Conservation (phyloP, 768 basidiomycete species). For the Leucocoprinus leucothites region DNA sequence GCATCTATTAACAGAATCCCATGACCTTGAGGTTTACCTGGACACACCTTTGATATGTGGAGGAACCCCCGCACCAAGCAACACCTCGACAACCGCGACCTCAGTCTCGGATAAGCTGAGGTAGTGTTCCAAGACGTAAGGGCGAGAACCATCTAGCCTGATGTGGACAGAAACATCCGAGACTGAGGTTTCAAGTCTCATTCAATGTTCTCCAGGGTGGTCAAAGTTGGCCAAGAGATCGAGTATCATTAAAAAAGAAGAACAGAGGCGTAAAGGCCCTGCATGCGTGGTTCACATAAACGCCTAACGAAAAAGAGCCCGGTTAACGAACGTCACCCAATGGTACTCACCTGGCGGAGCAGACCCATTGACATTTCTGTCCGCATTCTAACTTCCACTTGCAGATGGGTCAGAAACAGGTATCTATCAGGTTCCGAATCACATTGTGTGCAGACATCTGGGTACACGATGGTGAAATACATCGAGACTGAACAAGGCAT, state of each 20-base stretch:
- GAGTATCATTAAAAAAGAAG: neutral
- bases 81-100: neutral
- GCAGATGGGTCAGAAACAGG: neutral
- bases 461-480: constrained; percentile 8
- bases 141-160: neutral
- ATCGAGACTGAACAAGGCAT: neutral
- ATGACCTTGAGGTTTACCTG: too few species aligned
- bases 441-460: constrained; percentile 10
- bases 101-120: neutral
- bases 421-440: constrained; percentile 7
- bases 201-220: neutral
- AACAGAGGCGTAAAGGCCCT: neutral
- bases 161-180: neutral
- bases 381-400: constrained; percentile 3
- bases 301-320: neutral
- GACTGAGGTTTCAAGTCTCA: neutral
- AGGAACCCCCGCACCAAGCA: neutral
- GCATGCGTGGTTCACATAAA: neutral
- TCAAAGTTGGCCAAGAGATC: neutral
- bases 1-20: too few species aligned
- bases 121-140: neutral
- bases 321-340: neutral
- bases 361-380: neutral
- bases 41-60: neutral
- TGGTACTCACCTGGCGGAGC: constrained; percentile 5